These are phyloP conservation scores for Malassezia nana DNA, from an alignment of 1,284 basidiomycete genomes.

Conservation along the genomic window DNA sequence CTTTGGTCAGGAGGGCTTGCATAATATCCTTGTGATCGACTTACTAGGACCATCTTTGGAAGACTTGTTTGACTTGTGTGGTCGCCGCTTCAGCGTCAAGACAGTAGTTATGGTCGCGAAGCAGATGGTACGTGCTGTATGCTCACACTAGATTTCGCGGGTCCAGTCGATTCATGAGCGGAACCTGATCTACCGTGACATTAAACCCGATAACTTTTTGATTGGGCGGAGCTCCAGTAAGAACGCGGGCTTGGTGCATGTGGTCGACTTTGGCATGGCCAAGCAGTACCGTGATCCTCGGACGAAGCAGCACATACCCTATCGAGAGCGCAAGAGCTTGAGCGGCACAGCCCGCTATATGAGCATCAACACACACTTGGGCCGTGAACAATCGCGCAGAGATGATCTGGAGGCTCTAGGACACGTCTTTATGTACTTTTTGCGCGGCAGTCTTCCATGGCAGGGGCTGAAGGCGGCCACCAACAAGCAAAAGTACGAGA, in stretches of 20 bases:
- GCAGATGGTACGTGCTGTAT: slow-evolving; percentile 65
- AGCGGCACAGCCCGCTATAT: slow-evolving; percentile 86
- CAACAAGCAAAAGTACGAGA: slow-evolving; percentile 98
- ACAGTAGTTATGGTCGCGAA: slow-evolving; percentile 93
- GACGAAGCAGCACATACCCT: slow-evolving; percentile 92
- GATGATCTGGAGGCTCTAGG: slow-evolving; percentile 90
- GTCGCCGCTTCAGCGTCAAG: slow-evolving; percentile 84
- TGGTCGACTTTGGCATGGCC: slow-evolving; percentile 92
- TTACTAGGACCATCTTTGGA: slow-evolving; percentile 83
- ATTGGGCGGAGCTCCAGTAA: slow-evolving; percentile 83
- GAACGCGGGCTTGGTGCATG: slow-evolving; percentile 70
- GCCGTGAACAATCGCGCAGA: slow-evolving; percentile 83
- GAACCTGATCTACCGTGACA: slow-evolving; percentile 92
- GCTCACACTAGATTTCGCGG: slow-evolving; percentile 48
- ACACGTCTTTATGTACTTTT: slow-evolving; percentile 96
- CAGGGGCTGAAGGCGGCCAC: slow-evolving; percentile 92
- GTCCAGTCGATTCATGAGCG: slow-evolving; percentile 94
- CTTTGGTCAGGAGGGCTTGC: slow-evolving; percentile 92
- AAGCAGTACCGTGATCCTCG: slow-evolving; percentile 96
- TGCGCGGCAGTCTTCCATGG: slow-evolving; percentile 82
- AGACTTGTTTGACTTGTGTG: slow-evolving; percentile 92
- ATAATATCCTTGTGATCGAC: slow-evolving; percentile 94
- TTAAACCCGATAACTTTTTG: slow-evolving; percentile 94
- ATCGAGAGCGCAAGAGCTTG: slow-evolving; percentile 84
- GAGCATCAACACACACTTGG: slow-evolving; percentile 93